A percentile compares a stretch with the other conserved stretches of the same genome.
phyloP scores from a whole-genome alignment of 2,329 filamentous ascomycete genomes.

The Lecanicillium sp. region DNA sequence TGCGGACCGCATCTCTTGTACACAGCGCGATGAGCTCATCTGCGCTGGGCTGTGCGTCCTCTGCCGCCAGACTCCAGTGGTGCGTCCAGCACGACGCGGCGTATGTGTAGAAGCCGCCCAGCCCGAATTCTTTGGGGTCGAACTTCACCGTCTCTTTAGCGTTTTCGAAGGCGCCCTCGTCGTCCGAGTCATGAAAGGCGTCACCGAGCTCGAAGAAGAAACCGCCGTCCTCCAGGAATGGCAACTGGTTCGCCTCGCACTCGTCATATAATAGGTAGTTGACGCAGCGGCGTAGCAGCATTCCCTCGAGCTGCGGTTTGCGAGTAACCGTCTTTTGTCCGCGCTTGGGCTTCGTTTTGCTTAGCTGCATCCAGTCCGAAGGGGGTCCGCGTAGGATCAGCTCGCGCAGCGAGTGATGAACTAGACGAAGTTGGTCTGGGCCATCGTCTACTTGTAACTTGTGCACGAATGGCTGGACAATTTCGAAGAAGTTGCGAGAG shows the following conservation, averaged over 20 bases:
- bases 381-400: conserved; percentile 8
- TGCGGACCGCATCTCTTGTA: background rate
- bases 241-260: background rate
- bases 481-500: conserved; percentile 9
- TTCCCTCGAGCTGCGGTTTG: conserved; percentile 2
- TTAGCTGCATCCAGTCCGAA: conserved; percentile 1
- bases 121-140: background rate
- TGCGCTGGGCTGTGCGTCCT: background rate
- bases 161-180: background rate
- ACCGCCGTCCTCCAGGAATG: background rate
- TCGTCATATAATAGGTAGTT: conserved; percentile 11
- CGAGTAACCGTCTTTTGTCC: background rate
- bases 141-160: background rate
- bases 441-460: background rate
- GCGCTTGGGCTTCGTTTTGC: background rate
- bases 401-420: conserved; percentile 13
- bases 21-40: conserved; percentile 3
- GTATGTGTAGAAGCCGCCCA: conserved; percentile 10
- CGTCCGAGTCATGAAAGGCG: background rate
- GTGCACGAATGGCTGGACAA: conserved; percentile 10
- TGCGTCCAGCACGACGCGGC: conserved; percentile 8
- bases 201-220: background rate
- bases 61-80: background rate
- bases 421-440: conserved; percentile 7
- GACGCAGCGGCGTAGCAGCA: conserved; percentile 8